phyloP scores from a whole-genome alignment of 768 basidiomycete species.

The Lentinula lateritia region DNA sequence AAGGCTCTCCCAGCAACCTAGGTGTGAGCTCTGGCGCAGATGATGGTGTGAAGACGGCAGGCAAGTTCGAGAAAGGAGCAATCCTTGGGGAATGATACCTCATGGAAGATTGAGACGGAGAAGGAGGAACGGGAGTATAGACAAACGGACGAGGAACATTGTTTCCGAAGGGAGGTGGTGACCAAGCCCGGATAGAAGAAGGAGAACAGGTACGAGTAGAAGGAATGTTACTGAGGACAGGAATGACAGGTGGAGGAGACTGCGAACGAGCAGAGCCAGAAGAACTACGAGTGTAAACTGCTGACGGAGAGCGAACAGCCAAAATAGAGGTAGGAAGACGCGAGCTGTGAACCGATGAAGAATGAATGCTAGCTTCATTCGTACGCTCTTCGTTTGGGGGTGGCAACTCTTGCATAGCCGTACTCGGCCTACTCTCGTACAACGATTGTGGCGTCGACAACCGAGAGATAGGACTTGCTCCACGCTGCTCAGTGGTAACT shows the following conservation, averaged over 20 bases:
- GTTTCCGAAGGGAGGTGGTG: no score
- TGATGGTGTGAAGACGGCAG: no score
- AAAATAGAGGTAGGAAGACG: neutral
- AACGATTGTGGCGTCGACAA: neutral
- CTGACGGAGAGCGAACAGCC: neutral
- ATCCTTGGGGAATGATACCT: no score
- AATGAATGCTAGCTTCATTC: no score
- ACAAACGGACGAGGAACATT: no score
- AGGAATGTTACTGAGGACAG: no score
- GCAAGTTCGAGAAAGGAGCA: no score
- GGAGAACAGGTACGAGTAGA: neutral
- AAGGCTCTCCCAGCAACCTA: no score
- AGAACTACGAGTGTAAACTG: neutral
- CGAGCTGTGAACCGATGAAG: neutral
- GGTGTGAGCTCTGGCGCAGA: no score
- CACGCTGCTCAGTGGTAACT: neutral
- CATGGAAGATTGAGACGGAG: no score
- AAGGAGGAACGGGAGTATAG: no score
- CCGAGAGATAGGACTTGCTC: neutral
- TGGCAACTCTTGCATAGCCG: neutral
- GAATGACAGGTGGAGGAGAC: neutral
- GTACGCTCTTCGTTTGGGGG: neutral
- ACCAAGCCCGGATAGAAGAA: neutral
- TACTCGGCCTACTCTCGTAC: neutral
- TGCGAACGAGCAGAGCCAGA: neutral